phyloP scores from a whole-genome alignment of 148 eudicot species.

The Bassia scoparia region DNA sequence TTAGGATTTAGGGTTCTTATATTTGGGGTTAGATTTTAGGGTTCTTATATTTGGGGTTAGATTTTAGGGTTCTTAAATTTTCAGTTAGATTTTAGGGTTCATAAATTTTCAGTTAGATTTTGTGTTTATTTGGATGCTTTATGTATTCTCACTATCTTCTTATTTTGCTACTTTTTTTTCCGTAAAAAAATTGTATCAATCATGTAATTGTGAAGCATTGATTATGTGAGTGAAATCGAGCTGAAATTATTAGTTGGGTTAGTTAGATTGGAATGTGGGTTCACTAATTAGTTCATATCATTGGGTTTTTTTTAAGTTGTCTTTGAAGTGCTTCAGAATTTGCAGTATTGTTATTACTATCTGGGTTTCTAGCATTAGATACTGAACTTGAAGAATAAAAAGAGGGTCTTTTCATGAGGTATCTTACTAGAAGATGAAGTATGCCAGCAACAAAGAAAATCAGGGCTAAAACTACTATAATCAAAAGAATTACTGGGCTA shows the following conservation, averaged over 20 bases:
- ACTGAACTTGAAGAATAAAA: conserved; percentile 35
- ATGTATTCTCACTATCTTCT: too few relatives aligned
- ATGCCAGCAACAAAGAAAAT: conserved; percentile 48
- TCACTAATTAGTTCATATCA: not conserved
- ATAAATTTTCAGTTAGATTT: too few relatives aligned
- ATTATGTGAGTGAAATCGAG: not conserved
- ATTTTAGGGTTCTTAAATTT: too few relatives aligned
- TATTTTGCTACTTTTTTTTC: not conserved
- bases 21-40: too few relatives aligned
- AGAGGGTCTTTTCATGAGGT: conserved; percentile 43
- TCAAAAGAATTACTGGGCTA: conserved; percentile 47
- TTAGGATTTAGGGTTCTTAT: too few relatives aligned
- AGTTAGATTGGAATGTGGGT: conserved; percentile 14
- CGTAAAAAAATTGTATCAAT: not conserved
- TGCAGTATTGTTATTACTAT: too few relatives aligned
- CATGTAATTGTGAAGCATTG: not conserved
- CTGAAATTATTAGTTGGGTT: not conserved
- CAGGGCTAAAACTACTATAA: conserved; percentile 45
- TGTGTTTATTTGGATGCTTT: not conserved
- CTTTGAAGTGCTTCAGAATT: conserved; percentile 46
- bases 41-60: too few relatives aligned
- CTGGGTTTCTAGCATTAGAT: conserved; percentile 30
- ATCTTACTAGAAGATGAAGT: conserved; percentile 48
- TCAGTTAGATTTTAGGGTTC: too few relatives aligned
- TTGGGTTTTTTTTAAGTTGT: conserved; percentile 26